A percentile compares a stretch with the other conserved stretches of the same genome.
Conservation (phyloP, 1,284 basidiomycete genomes). For the Phaffia rhodozyma region DNA sequence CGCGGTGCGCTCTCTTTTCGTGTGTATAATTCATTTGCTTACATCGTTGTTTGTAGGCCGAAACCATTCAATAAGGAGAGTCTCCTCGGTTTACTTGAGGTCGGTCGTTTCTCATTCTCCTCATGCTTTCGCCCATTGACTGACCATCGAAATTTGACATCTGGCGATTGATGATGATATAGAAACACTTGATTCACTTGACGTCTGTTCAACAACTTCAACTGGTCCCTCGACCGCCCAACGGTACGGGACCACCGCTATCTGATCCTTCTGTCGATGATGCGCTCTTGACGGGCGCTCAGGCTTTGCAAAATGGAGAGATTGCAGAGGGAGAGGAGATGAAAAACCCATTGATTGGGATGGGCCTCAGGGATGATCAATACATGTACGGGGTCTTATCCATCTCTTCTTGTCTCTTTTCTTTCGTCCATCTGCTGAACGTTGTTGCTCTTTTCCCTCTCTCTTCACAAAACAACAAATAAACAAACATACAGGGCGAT, state of each 20-base stretch:
- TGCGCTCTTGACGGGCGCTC: constrained; percentile 28
- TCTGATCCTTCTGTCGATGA: constrained; percentile 49
- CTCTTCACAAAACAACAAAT: no score
- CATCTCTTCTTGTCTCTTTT: not conserved
- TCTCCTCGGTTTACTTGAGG: constrained; percentile 80
- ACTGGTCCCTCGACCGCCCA: constrained; percentile 55
- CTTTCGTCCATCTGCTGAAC: not conserved
- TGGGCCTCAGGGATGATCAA: not conserved
- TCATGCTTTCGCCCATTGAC: not conserved
- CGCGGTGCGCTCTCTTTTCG: not conserved
- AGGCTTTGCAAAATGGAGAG: not conserved
- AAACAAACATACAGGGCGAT: not conserved
- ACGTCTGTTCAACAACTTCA: constrained; percentile 77
- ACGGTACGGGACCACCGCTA: constrained; percentile 47
- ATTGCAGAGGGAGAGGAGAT: not conserved
- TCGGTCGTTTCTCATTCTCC: constrained; percentile 29
- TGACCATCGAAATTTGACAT: not conserved
- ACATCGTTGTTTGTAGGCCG: constrained; percentile 34
- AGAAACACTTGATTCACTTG: constrained; percentile 88
- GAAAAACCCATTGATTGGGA: constrained; percentile 1
- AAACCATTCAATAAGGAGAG: constrained; percentile 94
- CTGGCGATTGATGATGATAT: constrained; percentile 6
- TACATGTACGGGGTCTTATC: constrained; percentile 6
- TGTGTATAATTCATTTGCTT: constrained; percentile 32
- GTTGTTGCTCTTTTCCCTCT: not conserved